Conservation (phyloP, 148 eudicot genomes). For the Beta vulgaris region DNA sequence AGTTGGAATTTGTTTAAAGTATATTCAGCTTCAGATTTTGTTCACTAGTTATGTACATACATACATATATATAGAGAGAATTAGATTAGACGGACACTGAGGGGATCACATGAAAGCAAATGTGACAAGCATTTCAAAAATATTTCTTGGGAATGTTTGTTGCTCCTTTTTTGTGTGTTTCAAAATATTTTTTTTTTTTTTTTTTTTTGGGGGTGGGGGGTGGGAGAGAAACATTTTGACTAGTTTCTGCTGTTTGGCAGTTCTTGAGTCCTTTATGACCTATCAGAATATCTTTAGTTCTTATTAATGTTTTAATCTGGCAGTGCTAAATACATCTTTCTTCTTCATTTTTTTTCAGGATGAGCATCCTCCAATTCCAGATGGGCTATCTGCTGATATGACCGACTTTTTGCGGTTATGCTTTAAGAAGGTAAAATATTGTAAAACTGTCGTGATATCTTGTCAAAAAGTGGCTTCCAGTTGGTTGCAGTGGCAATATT, state of each 20-base stretch:
- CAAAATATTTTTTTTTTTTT: no score
- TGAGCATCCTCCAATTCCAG: conserved; percentile 97
- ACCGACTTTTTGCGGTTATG: conserved; percentile 88
- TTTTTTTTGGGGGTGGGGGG: no score
- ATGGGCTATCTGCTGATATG: conserved; percentile 80
- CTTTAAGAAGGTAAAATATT: conserved; percentile 76
- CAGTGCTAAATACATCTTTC: background rate
- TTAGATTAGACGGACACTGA: no score
- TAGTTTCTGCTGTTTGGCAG: background rate
- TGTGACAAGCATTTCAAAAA: no score
- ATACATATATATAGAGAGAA: no score
- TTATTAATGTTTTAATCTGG: background rate
- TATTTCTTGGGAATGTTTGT: no score
- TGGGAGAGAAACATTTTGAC: background rate
- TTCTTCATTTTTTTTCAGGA: conserved; percentile 49
- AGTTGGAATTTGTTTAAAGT: background rate
- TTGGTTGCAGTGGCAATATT: no score
- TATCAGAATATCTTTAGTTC: background rate
- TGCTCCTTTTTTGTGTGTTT: no score
- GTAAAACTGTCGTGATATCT: conserved; percentile 3
- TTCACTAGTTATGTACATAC: no score
- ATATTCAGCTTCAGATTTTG: background rate
- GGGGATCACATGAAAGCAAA: no score
- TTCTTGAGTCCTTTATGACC: no score
- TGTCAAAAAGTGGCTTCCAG: background rate